Percentiles rank a stretch among this genome's conserved stretches.
phyloP scores from a whole-genome alignment of 2,329 filamentous ascomycete species.

The Talaromyces sp. region DNA sequence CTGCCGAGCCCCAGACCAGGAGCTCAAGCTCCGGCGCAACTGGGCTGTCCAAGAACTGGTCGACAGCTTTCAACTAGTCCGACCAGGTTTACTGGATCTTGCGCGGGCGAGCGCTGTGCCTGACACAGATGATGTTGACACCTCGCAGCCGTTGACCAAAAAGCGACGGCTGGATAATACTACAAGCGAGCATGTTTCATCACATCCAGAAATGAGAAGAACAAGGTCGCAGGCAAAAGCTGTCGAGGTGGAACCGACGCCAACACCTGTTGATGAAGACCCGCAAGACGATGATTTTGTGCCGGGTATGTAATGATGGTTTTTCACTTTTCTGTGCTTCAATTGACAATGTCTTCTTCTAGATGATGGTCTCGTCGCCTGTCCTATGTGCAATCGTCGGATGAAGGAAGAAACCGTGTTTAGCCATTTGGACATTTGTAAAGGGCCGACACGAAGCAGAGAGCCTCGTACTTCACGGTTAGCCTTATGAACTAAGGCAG shows the following conservation, averaged over 20 bases:
- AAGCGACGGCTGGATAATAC: conserved; percentile 30
- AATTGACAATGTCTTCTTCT: conserved; percentile 12
- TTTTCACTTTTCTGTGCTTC: conserved; percentile 4
- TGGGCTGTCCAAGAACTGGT: conserved; percentile 81
- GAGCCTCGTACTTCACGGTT: conserved; percentile 23
- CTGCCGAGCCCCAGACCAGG: conserved; percentile 74
- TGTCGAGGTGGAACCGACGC: conserved; percentile 12
- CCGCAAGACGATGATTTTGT: conserved; percentile 36
- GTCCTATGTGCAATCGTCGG: conserved; percentile 71
- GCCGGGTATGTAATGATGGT: conserved; percentile 20
- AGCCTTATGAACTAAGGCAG: background rate
- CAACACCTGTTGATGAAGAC: conserved; percentile 30
- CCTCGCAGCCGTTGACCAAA: conserved; percentile 23
- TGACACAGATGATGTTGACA: conserved; percentile 39
- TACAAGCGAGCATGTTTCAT: conserved; percentile 30
- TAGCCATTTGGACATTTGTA: conserved; percentile 69
- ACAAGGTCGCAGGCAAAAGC: conserved; percentile 30
- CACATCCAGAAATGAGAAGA: conserved; percentile 25
- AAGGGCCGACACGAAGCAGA: conserved; percentile 21
- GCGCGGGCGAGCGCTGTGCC: conserved; percentile 52
- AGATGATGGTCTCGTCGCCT: conserved; percentile 73
- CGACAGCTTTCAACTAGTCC: conserved; percentile 64
- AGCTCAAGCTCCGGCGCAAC: conserved; percentile 78
- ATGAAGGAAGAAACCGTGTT: conserved; percentile 80
- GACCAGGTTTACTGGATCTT: conserved; percentile 58